Percentiles rank a stretch among this genome's conserved stretches.
Conservation (phyloP, 768 basidiomycete genomes). For the Mycena kentingensis region DNA sequence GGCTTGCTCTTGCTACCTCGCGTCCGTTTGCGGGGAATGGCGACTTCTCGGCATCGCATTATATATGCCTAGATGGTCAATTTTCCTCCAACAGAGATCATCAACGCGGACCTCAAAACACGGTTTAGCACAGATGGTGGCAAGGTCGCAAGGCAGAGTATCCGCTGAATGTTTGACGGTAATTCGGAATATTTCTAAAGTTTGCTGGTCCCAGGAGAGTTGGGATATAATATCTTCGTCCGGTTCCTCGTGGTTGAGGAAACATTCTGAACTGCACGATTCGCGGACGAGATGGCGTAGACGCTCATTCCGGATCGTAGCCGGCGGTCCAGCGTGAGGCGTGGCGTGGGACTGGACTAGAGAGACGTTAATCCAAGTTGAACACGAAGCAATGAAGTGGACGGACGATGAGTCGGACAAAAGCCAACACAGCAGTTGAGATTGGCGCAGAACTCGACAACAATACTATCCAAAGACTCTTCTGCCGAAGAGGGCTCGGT, state of each 20-base stretch:
- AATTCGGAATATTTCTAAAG: conserved; percentile 40
- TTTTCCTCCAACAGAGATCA: neutral
- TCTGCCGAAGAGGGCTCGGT: conserved; percentile 11
- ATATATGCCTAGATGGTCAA: neutral
- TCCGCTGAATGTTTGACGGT: conserved; percentile 48
- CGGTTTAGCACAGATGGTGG: conserved; percentile 54
- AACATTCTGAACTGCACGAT: conserved; percentile 38
- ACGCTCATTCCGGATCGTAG: conserved; percentile 27
- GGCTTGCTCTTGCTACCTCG: conserved; percentile 15
- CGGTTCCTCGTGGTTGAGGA: neutral
- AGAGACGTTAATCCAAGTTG: neutral
- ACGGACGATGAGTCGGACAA: conserved; percentile 51
- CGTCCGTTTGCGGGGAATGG: conserved; percentile 28
- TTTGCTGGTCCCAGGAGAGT: conserved; percentile 40
- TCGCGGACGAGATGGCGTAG: conserved; percentile 19
- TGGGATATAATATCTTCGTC: conserved; percentile 12
- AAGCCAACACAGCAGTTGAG: conserved; percentile 51
- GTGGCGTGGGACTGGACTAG: conserved; percentile 32
- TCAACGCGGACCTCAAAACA: conserved; percentile 55
- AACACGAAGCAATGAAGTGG: neutral
- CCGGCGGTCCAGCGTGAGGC: conserved; percentile 25
- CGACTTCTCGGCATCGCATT: conserved; percentile 25
- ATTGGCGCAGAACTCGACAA: conserved; percentile 53
- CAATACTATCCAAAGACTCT: conserved; percentile 34
- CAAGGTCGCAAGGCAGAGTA: conserved; percentile 54